Conservation (phyloP, 2,329 filamentous ascomycete genomes). For the Trichophyton verrucosum region DNA sequence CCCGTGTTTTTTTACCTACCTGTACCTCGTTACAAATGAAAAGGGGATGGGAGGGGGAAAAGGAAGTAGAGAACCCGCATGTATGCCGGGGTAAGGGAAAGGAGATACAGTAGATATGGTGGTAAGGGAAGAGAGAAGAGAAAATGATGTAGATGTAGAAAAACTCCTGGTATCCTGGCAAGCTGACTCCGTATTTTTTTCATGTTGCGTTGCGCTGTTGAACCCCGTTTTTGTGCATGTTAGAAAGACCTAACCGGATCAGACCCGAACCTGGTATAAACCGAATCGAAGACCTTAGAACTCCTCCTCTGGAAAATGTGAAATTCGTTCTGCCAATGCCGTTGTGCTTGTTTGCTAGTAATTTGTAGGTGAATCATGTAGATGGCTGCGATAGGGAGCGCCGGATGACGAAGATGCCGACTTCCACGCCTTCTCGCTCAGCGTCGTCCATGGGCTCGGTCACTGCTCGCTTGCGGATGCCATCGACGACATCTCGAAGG, state of each 20-base stretch:
- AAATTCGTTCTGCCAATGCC: not conserved
- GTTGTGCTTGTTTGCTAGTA: not conserved
- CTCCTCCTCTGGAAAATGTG: constrained; percentile 1
- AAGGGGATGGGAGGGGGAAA: not conserved
- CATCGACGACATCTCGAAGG: constrained; percentile 48
- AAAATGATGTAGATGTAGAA: no score
- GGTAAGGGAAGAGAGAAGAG: no score
- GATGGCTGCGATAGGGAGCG: constrained; percentile 20
- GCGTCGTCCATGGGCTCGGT: constrained; percentile 24
- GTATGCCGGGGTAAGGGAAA: not conserved
- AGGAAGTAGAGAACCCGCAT: not conserved
- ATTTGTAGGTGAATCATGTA: not conserved
- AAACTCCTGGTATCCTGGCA: not conserved
- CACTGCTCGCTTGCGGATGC: constrained; percentile 39
- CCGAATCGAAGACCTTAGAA: not conserved
- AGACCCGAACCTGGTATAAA: not conserved
- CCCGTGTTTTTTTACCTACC: not conserved
- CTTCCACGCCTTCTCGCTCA: constrained; percentile 31
- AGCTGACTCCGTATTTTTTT: not conserved
- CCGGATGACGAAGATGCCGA: constrained; percentile 40
- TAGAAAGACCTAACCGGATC: not conserved
- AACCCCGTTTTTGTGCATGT: not conserved
- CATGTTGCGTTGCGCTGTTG: constrained; percentile 4
- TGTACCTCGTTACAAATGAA: not conserved
- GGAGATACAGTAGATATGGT: not conserved